Conservation (phyloP, 2,329 filamentous ascomycete genomes). For the Geoglossum cookeanum region DNA sequence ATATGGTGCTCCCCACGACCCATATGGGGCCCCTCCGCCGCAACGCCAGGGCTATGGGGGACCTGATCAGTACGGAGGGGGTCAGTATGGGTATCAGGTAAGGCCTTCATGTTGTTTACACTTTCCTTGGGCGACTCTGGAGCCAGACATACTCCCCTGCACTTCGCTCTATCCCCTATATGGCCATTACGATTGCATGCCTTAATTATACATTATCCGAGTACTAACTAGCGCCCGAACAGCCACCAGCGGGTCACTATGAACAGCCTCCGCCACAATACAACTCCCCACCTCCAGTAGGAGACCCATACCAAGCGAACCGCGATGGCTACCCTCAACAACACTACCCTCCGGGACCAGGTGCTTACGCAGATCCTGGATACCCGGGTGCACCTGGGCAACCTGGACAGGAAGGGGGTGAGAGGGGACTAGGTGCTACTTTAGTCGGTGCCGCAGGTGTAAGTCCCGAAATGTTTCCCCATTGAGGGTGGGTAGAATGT, state of each 20-base stretch:
- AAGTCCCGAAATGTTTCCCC: not conserved
- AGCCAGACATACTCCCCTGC: not conserved
- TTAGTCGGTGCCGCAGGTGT: constrained; percentile 20
- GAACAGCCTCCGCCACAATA: not conserved
- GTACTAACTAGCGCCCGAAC: not conserved
- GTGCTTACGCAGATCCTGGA: not conserved
- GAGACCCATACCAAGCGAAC: not conserved
- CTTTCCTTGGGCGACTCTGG: not conserved
- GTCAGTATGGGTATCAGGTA: constrained; percentile 1
- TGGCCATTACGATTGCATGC: not conserved
- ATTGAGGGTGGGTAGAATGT: not conserved
- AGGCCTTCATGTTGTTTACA: not conserved
- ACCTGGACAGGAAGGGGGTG: constrained; percentile 10
- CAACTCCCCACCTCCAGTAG: not conserved
- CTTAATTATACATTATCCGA: not conserved
- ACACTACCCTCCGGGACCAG: not conserved
- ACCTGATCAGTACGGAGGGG: not conserved
- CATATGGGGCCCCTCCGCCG: not conserved
- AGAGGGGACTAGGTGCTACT: constrained; percentile 20
- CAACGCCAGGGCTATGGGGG: constrained; percentile 1
- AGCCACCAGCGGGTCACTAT: not conserved
- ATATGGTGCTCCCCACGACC: not conserved
- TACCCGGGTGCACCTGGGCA: not conserved
- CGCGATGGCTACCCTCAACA: not conserved
- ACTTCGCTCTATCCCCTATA: not conserved